Evolutionary conservation across 768 basidiomycete species (phyloP).

Genomic region (Boletus rubroflammeus): DNA sequence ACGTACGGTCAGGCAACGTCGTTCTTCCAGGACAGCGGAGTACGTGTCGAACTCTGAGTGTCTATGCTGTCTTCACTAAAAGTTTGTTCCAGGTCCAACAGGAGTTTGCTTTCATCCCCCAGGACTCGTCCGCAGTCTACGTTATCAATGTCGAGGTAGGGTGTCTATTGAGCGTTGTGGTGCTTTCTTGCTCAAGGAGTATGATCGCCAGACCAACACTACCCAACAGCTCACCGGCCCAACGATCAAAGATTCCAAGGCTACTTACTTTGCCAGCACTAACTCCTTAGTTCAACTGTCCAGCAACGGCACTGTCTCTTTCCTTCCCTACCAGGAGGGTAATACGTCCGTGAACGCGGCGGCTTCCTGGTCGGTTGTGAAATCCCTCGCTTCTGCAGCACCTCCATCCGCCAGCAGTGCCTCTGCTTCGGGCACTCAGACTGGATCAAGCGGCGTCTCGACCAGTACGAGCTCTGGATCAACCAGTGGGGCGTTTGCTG

Average conservation of each 20-base stretch:
- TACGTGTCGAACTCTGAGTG: slow-evolving; percentile 26
- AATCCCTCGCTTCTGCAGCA: slow-evolving; percentile 43
- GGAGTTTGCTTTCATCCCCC: slow-evolving; percentile 75
- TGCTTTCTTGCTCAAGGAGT: slow-evolving; percentile 3
- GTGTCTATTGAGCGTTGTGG: neutral
- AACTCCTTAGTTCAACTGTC: slow-evolving; percentile 65
- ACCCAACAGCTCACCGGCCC: slow-evolving; percentile 63
- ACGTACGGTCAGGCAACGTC: slow-evolving; percentile 65
- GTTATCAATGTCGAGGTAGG: slow-evolving; percentile 66
- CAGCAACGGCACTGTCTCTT: slow-evolving; percentile 55
- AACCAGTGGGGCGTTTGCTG: slow-evolving; percentile 9
- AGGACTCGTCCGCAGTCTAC: slow-evolving; percentile 69
- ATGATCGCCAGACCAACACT: slow-evolving; percentile 50
- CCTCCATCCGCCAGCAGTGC: slow-evolving; percentile 29
- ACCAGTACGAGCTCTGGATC: slow-evolving; percentile 14
- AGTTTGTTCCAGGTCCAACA: slow-evolving; percentile 50
- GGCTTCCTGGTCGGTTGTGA: slow-evolving; percentile 49
- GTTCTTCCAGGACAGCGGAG: slow-evolving; percentile 57
- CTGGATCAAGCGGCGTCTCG: slow-evolving; percentile 12
- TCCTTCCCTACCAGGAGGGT: slow-evolving; percentile 53
- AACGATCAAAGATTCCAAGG: slow-evolving; percentile 50
- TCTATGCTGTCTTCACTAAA: neutral
- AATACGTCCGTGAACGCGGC: slow-evolving; percentile 40
- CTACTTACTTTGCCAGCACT: slow-evolving; percentile 62
- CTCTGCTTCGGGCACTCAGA: slow-evolving; percentile 19